Base-by-base conservation (phyloP, 768 basidiomycete species). In the Pleurotus citrinopileatus region DNA sequence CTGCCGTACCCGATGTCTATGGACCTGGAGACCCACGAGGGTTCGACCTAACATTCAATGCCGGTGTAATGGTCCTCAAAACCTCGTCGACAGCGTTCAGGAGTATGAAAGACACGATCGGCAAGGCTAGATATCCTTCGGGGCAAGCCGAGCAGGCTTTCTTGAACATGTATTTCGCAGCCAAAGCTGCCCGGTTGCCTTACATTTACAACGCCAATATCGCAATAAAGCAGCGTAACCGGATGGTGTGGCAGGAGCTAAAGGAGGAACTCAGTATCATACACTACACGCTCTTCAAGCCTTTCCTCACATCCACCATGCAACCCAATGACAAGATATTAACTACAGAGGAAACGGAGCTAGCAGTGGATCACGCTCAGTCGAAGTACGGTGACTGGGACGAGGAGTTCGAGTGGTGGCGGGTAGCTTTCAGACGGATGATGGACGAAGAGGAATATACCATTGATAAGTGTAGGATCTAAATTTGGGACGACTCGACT, bases 261-360 rank as follows among this genome's bases (percentile, higher is more conserved):
- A 55, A 57, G 48, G 55, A 57, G 5, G 70, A 73, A 54, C 59
- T 70, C 43, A 61, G 70, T 26, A 60, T 75, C 42, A 62, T 75
- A 20, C 74, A 75, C 57, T 76, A 74, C 57, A 71, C 74, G 13
- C 26, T 63, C 3, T 92, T 93, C 1, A 77, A 80, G 54, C 78
- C 84, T 19, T 78, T 98, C 2, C 82, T 7, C 94, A 94, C 1
- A 97, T 69, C 38, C 38, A 7, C 17, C 17, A 12, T 7, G 34
- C 67, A 37, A 22, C 27, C 57, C 61, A 52, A 47, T 42, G 53
- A 55, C 44, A 19, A 53, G 43, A 52, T 59, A 10, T 52, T 67
- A 59, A 54, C 61, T 37, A 46, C 54, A 52, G 57, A 61, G 19
- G 63, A 64, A 47, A 45, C 66, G 29, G 60, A 61, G 55, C 57